Percentiles rank a stretch among this genome's conserved stretches.
phyloP scores from a whole-genome alignment of 139 green algal species.

The Chlamydomonas sp. region DNA sequence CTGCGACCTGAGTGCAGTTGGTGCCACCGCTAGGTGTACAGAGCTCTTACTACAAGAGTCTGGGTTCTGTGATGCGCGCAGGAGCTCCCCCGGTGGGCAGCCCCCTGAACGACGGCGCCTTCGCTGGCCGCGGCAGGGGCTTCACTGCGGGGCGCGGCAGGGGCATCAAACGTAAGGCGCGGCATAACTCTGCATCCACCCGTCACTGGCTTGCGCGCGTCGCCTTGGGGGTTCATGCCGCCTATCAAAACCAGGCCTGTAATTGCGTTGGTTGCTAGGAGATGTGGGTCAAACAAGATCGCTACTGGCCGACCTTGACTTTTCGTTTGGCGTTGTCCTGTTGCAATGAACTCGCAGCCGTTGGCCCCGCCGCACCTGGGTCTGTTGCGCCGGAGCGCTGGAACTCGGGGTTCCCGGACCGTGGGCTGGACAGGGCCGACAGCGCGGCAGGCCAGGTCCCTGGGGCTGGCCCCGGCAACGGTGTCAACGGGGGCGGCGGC shows the following conservation, averaged over 20 bases:
- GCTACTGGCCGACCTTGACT: not conserved
- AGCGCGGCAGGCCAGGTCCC: not conserved
- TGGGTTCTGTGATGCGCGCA: too few relatives aligned
- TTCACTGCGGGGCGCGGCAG: slow-evolving; percentile 28
- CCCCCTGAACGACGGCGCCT: too few relatives aligned
- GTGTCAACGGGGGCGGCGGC: not conserved
- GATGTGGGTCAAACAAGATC: not conserved
- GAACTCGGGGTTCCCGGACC: not conserved
- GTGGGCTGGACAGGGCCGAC: not conserved
- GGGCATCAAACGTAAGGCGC: slow-evolving; percentile 22
- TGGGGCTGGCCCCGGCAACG: not conserved
- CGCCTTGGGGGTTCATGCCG: not conserved
- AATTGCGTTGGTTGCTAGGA: not conserved
- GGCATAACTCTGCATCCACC: not conserved
- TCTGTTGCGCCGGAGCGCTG: slow-evolving; percentile 16
- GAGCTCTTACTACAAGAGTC: too few relatives aligned
- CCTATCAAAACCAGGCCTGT: not conserved
- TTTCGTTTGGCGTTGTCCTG: not conserved
- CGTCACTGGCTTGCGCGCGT: not conserved
- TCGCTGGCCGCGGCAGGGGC: slow-evolving; percentile 13
- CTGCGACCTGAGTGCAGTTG: too few relatives aligned
- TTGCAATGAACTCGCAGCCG: not conserved
- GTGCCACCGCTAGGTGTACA: too few relatives aligned
- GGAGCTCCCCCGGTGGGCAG: too few relatives aligned
- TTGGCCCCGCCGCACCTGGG: slow-evolving; percentile 1